These are phyloP conservation scores for Chrysosporium keratinophilum DNA, from an alignment of 2,329 filamentous ascomycete genomes.

Conservation along the genomic window DNA sequence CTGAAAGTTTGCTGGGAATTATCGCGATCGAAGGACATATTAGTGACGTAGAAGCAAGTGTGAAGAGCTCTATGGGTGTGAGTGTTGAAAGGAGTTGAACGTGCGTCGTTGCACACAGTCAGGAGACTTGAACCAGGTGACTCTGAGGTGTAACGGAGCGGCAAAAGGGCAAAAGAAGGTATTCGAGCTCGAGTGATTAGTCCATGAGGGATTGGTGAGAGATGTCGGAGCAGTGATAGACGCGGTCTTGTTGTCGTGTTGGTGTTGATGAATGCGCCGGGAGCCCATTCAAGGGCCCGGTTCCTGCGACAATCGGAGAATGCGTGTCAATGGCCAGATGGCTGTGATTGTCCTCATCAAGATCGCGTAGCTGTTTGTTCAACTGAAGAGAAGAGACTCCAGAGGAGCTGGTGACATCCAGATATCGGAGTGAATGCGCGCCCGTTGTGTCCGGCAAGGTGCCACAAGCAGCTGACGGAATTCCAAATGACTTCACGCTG, in stretches of 20 bases:
- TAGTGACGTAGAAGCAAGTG: constrained; percentile 9
- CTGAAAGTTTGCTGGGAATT: constrained; percentile 9
- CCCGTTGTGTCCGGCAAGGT: neutral
- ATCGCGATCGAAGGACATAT: constrained; percentile 16
- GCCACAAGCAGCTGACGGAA: neutral
- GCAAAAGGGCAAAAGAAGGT: constrained; percentile 2
- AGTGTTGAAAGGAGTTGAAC: neutral
- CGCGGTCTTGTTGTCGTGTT: neutral
- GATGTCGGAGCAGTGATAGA: neutral
- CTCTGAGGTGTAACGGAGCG: neutral
- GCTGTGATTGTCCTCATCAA: neutral
- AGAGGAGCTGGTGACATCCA: neutral
- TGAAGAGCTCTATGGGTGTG: neutral
- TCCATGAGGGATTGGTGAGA: neutral
- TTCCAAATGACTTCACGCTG: neutral
- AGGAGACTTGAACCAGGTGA: neutral
- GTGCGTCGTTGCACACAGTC: neutral
- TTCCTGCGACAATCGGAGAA: neutral
- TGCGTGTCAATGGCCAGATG: neutral
- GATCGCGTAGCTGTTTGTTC: neutral
- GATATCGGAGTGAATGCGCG: neutral
- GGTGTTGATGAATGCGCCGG: constrained; percentile 11
- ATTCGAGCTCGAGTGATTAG: constrained; percentile 6
- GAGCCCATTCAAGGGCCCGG: constrained; percentile 9
- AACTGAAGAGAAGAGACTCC: neutral